A percentile compares a stretch with the other conserved stretches of the same genome.
Evolutionary conservation across 2,329 filamentous ascomycete genomes (phyloP).

Genomic region (Mollisia scopiformis): DNA sequence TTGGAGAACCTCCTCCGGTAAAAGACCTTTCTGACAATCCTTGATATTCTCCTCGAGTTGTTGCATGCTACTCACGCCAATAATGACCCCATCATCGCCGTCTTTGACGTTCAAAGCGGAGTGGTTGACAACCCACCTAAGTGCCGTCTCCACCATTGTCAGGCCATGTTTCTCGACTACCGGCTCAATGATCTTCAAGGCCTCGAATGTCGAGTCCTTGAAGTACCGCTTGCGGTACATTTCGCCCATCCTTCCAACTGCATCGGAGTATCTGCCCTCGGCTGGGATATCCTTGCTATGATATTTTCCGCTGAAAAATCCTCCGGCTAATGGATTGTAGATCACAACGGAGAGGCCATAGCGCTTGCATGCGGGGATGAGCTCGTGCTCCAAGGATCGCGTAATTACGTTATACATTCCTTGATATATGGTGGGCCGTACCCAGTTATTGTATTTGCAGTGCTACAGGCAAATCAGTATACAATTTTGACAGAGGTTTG

Average conservation of each 20-base stretch:
- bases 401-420: conserved; percentile 87
- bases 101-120: conserved; percentile 55
- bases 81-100: conserved; percentile 45
- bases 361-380: conserved; percentile 72
- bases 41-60: conserved; percentile 46
- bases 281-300: conserved; percentile 55
- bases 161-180: conserved; percentile 61
- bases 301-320: conserved; percentile 75
- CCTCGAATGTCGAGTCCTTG: conserved; percentile 50
- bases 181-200: conserved; percentile 60
- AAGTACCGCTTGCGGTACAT: conserved; percentile 65
- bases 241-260: conserved; percentile 42
- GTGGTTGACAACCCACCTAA: conserved; percentile 63
- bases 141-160: conserved; percentile 61
- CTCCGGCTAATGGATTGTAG: conserved; percentile 83
- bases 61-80: conserved; percentile 43
- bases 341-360: conserved; percentile 80
- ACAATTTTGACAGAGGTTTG: no score
- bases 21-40: conserved; percentile 53
- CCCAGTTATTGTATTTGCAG: conserved; percentile 21
- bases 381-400: conserved; percentile 73
- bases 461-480: background rate
- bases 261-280: conserved; percentile 72
- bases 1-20: conserved; percentile 67
- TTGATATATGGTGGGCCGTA: conserved; percentile 77